Conservation (phyloP, 1,139 yeast genomes). For the Taphrina deformans region DNA sequence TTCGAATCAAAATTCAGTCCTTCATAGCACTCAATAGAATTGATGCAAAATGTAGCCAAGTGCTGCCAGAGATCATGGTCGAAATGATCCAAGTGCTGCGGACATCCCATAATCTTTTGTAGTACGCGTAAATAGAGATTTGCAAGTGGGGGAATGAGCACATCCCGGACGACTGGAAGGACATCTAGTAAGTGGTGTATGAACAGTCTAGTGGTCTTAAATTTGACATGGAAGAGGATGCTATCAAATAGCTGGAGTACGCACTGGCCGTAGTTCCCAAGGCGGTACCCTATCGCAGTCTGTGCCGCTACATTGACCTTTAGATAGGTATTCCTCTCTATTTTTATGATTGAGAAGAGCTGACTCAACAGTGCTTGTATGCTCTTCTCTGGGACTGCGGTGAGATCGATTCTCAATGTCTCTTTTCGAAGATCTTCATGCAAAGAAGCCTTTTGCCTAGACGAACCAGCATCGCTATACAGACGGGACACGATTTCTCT, state of each 20-base stretch:
- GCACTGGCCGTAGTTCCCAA: slow-evolving; percentile 13
- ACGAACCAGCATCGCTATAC: not conserved
- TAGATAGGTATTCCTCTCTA: not conserved
- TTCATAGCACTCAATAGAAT: not conserved
- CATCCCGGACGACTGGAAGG: slow-evolving; percentile 1
- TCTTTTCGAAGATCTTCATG: not conserved
- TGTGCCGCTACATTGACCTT: not conserved
- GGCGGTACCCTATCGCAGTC: not conserved
- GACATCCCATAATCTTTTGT: not conserved
- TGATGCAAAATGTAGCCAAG: slow-evolving; percentile 5
- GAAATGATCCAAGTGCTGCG: slow-evolving; percentile 30
- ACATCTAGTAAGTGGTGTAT: slow-evolving; percentile 11
- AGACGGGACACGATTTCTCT: not conserved
- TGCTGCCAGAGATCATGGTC: slow-evolving; percentile 8
- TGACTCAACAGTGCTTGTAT: not conserved
- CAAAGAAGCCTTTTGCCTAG: not conserved
- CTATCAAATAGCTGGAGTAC: not conserved
- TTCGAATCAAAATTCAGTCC: not conserved
- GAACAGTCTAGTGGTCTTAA: slow-evolving; percentile 7
- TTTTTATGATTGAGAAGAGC: not conserved
- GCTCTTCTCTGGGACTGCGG: not conserved
- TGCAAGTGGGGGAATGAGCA: slow-evolving; percentile 18
- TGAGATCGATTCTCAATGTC: not conserved
- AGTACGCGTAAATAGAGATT: slow-evolving; percentile 21
- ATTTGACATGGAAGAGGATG: not conserved